Percentiles rank a stretch among this genome's conserved stretches.
These are phyloP conservation scores for Rutstroemia sp. DNA, from an alignment of 2,329 filamentous ascomycete genomes.

Conservation along the genomic window DNA sequence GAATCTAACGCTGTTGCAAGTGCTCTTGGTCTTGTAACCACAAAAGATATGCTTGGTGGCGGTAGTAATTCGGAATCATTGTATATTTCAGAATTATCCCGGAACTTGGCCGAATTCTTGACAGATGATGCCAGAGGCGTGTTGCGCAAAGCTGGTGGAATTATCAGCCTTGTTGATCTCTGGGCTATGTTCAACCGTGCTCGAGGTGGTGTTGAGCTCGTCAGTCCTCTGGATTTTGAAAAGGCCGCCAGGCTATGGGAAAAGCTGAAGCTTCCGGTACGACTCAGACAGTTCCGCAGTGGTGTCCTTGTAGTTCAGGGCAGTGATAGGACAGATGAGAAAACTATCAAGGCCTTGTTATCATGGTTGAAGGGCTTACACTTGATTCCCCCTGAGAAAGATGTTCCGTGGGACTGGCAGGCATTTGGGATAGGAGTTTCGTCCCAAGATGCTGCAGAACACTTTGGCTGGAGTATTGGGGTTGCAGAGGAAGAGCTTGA, in stretches of 20 bases:
- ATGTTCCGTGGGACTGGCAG: slow-evolving; percentile 68
- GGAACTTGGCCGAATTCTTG: slow-evolving; percentile 81
- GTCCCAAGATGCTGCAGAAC: slow-evolving; percentile 79
- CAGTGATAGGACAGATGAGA: slow-evolving; percentile 81
- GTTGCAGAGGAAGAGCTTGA: slow-evolving; percentile 93
- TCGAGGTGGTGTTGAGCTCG: slow-evolving; percentile 85
- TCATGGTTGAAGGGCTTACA: slow-evolving; percentile 73
- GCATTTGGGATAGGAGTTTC: slow-evolving; percentile 79
- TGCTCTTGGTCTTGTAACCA: slow-evolving; percentile 83
- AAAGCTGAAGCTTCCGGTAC: slow-evolving; percentile 74
- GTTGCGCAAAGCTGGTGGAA: slow-evolving; percentile 72
- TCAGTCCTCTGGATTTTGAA: slow-evolving; percentile 86
- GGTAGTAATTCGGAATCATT: slow-evolving; percentile 68
- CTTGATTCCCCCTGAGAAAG: slow-evolving; percentile 53
- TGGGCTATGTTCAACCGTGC: slow-evolving; percentile 95
- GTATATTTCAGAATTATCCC: slow-evolving; percentile 80
- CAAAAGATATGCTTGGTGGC: slow-evolving; percentile 86
- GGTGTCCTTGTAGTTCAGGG: slow-evolving; percentile 92
- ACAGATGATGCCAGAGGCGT: slow-evolving; percentile 78
- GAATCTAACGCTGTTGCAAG: slow-evolving; percentile 70
- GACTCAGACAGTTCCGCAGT: slow-evolving; percentile 82
- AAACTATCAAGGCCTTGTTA: slow-evolving; percentile 70
- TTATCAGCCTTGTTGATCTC: slow-evolving; percentile 81
- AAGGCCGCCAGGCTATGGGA: slow-evolving; percentile 87
- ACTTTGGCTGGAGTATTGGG: slow-evolving; percentile 94